phyloP scores from a whole-genome alignment of 2,329 filamentous ascomycete genomes.

The Nothopassalora personata region DNA sequence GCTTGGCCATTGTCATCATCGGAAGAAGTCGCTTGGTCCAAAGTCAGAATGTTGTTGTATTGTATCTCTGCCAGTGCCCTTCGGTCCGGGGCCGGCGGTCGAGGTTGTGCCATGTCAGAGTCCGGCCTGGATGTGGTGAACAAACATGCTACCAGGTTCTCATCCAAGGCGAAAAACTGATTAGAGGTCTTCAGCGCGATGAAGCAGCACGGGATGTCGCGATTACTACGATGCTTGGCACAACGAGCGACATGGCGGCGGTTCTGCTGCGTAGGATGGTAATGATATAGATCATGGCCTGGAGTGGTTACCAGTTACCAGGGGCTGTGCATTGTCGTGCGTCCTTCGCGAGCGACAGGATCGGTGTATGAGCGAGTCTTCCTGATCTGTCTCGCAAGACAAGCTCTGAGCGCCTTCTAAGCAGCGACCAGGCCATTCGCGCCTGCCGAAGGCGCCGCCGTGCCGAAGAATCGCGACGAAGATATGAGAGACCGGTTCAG shows the following conservation, averaged over 20 bases:
- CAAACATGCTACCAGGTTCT: not conserved
- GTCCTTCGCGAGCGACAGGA: not conserved
- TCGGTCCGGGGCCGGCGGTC: conserved; percentile 5
- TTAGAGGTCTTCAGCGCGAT: not conserved
- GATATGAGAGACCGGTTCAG: no score
- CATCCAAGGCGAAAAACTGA: not conserved
- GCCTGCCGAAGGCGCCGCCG: no score
- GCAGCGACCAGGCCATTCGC: no score
- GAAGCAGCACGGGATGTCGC: not conserved
- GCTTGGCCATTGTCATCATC: conserved; percentile 36
- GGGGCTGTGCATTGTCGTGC: not conserved
- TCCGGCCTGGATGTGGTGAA: not conserved
- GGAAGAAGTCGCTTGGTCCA: conserved; percentile 39
- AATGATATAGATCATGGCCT: not conserved
- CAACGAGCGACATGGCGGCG: not conserved
- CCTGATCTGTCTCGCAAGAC: not conserved
- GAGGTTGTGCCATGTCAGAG: not conserved
- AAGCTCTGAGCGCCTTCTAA: no score
- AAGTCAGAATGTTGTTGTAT: conserved; percentile 37
- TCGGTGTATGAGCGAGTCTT: not conserved
- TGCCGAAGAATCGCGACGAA: no score
- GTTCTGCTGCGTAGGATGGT: not conserved
- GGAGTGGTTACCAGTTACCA: not conserved
- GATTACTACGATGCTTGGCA: not conserved
- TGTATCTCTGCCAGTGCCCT: conserved; percentile 40